These are phyloP conservation scores for Herpetomonas samuelpessoai DNA, from an alignment of 208 protist genomes.

Conservation along the genomic window DNA sequence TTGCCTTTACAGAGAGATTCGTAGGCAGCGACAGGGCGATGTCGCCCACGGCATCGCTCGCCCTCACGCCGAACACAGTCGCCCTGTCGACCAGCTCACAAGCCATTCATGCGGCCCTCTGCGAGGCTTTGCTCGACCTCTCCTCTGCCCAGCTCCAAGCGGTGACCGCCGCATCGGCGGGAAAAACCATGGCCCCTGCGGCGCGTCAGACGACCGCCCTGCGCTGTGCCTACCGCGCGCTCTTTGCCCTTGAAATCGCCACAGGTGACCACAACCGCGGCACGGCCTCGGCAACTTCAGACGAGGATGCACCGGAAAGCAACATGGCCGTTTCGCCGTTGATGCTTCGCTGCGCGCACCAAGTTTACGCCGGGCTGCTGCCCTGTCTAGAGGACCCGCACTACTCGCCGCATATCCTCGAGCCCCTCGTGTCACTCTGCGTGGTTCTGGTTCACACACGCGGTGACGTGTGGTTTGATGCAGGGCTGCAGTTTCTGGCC, in stretches of 20 bases:
- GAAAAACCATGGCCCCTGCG: not conserved
- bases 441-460: conserved; percentile 17
- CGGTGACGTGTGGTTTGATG: conserved; percentile 48
- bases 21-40: no score
- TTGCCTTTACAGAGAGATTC: no score
- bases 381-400: conserved; percentile 32
- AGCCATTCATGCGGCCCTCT: conserved; percentile 17
- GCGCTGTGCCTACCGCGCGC: conserved; percentile 38
- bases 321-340: conserved; percentile 4
- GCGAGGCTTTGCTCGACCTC: conserved; percentile 24
- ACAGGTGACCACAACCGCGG: not conserved
- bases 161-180: not conserved
- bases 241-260: conserved; percentile 46
- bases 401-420: conserved; percentile 39
- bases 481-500: conserved; percentile 62
- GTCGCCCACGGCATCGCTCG: no score
- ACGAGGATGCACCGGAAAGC: not conserved
- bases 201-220: conserved; percentile 21
- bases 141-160: conserved; percentile 18
- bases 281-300: not conserved
- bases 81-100: conserved; percentile 16
- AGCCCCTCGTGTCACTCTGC: conserved; percentile 61
- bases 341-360: conserved; percentile 36
- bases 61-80: conserved; percentile 10
- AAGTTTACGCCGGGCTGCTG: conserved; percentile 46